Evolutionary conservation across 805 yeast species (phyloP).

Genomic region (Tanozyma kutaoensis): DNA sequence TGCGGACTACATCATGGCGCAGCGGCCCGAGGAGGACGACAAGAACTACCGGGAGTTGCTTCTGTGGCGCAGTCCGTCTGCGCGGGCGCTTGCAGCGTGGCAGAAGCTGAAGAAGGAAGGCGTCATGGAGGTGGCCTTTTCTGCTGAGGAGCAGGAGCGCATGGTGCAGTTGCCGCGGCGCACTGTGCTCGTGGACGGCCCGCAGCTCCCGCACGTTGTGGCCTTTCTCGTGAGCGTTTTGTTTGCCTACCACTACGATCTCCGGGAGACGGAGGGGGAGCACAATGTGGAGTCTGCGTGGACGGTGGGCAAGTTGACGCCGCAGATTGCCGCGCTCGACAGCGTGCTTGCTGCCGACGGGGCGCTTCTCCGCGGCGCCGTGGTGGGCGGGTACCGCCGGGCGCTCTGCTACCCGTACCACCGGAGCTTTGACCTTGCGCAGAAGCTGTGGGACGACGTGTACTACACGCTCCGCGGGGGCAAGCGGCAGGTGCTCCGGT

Average conservation of each 20-base stretch:
- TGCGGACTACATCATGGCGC: constrained; percentile 59
- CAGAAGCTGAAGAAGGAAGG: constrained; percentile 21
- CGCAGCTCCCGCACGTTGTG: constrained; percentile 37
- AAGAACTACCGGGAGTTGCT: constrained; percentile 30
- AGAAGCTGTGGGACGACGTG: constrained; percentile 65
- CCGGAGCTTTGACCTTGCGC: constrained; percentile 49
- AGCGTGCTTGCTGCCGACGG: constrained; percentile 7
- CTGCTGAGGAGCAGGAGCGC: constrained; percentile 46
- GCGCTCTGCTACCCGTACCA: constrained; percentile 72
- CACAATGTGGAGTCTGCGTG: constrained; percentile 82
- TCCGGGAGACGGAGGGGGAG: constrained; percentile 57
- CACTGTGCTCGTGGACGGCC: constrained; percentile 40
- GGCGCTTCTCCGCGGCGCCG: constrained; percentile 34
- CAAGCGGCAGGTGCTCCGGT: constrained; percentile 46
- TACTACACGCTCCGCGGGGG: constrained; percentile 56
- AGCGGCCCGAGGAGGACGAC: constrained; percentile 43
- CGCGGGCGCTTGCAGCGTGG: constrained; percentile 33
- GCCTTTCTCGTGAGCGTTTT: constrained; percentile 52
- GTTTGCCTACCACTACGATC: constrained; percentile 65
- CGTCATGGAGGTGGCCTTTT: constrained; percentile 36
- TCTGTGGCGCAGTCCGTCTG: constrained; percentile 38
- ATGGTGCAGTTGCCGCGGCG: constrained; percentile 61
- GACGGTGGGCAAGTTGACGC: constrained; percentile 80
- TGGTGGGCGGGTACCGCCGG: constrained; percentile 55
- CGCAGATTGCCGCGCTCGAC: constrained; percentile 68